A percentile compares a stretch with the other conserved stretches of the same genome.
Evolutionary conservation across 305 asterid genomes (phyloP).

Genomic region (Fraxinus platypoda): DNA sequence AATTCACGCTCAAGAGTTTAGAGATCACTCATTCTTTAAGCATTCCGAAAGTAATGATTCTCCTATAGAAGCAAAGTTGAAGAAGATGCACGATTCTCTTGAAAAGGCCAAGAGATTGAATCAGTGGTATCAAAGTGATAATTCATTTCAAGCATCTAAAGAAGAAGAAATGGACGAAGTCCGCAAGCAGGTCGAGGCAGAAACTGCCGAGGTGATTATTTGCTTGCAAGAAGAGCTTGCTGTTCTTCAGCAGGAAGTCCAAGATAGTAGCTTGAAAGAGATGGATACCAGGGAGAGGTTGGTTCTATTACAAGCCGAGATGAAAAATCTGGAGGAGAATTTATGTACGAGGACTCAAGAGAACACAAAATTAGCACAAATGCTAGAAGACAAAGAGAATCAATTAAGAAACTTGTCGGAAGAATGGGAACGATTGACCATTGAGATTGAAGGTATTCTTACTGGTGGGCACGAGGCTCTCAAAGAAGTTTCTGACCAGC

Average conservation of each 20-base stretch:
- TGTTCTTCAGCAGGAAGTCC: slow-evolving; percentile 75
- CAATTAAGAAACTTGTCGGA: slow-evolving; percentile 40
- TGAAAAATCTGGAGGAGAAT: slow-evolving; percentile 50
- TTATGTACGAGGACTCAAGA: slow-evolving; percentile 43
- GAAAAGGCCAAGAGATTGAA: slow-evolving; percentile 82
- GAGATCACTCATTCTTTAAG: slow-evolving; percentile 43
- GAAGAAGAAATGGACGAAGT: slow-evolving; percentile 82
- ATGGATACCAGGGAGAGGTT: slow-evolving; percentile 53
- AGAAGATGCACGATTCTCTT: slow-evolving; percentile 82
- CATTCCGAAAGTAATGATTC: slow-evolving; percentile 45
- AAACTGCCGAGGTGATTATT: slow-evolving; percentile 97
- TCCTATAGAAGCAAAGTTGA: slow-evolving; percentile 68
- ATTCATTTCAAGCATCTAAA: slow-evolving; percentile 54
- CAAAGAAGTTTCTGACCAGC: slow-evolving; percentile 58
- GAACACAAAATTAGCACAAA: slow-evolving; percentile 48
- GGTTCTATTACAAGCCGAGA: slow-evolving; percentile 41
- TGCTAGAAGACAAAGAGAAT: slow-evolving; percentile 55
- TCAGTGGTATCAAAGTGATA: slow-evolving; percentile 58
- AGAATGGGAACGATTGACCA: slow-evolving; percentile 58
- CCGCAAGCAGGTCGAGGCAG: slow-evolving; percentile 91
- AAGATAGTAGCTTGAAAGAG: slow-evolving; percentile 63
- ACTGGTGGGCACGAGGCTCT: slow-evolving; percentile 71
- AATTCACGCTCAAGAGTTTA: slow-evolving; percentile 35
- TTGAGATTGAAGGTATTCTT: slow-evolving; percentile 70
- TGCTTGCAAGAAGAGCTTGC: slow-evolving; percentile 94